These are phyloP conservation scores for Colletotrichum zoysiae DNA, from an alignment of 2,329 filamentous ascomycete genomes.

Conservation along the genomic window DNA sequence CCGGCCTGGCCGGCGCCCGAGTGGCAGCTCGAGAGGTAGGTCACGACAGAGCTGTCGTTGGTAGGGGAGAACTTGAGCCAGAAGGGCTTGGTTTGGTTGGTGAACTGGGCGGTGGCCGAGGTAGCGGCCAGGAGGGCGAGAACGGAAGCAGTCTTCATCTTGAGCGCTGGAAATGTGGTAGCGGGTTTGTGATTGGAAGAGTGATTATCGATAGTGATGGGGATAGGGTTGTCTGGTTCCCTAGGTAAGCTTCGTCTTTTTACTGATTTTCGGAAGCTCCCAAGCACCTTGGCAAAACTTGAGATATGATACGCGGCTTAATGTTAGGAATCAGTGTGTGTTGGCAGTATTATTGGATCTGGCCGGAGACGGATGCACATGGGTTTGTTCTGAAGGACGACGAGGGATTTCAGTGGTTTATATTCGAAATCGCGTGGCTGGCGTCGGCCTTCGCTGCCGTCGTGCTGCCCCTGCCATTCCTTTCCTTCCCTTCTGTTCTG, in stretches of 20 bases:
- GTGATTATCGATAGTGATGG: neutral
- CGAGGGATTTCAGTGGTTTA: neutral
- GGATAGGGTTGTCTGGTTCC: neutral
- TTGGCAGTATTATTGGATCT: neutral
- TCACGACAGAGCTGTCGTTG: slow-evolving; percentile 11
- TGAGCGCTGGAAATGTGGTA: neutral
- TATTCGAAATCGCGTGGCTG: neutral
- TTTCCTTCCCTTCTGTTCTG: neutral
- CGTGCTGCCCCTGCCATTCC: neutral
- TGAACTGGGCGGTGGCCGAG: slow-evolving; percentile 19
- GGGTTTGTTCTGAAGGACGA: neutral
- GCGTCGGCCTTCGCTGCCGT: neutral
- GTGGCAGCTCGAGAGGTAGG: slow-evolving; percentile 36
- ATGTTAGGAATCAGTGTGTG: neutral
- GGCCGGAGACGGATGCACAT: neutral
- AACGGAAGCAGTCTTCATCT: slow-evolving; percentile 29
- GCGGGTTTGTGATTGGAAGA: neutral
- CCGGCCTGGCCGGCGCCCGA: slow-evolving; percentile 38
- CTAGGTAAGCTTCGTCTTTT: neutral
- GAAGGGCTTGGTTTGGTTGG: slow-evolving; percentile 31
- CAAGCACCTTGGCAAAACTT: slow-evolving; percentile 3
- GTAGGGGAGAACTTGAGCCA: slow-evolving; percentile 20
- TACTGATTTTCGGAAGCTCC: neutral
- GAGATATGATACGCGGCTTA: neutral
- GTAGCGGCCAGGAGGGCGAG: slow-evolving; percentile 23